phyloP scores from a whole-genome alignment of 106 monocot species.

The Apostasia ramifera region DNA sequence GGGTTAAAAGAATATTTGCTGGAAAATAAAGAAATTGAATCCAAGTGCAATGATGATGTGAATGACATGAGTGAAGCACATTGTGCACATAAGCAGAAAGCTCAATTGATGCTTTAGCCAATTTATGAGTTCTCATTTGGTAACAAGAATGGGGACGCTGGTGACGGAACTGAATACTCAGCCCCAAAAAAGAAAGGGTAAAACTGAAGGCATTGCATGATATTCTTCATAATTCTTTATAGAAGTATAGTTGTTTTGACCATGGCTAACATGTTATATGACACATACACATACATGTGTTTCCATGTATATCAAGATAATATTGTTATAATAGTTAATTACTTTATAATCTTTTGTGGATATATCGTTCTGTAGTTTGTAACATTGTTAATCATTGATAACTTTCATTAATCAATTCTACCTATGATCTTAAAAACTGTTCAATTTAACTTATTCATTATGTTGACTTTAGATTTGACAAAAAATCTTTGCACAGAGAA shows the following conservation, averaged over 20 bases:
- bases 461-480: too few species aligned
- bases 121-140: constrained; percentile 12
- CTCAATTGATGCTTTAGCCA: constrained; percentile 16
- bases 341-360: background rate
- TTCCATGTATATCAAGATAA: background rate
- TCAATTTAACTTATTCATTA: too few species aligned
- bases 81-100: constrained; percentile 15
- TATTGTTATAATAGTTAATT: background rate
- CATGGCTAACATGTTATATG: too few species aligned
- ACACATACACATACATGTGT: too few species aligned
- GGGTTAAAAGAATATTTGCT: constrained; percentile 76
- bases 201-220: constrained; percentile 57
- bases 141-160: constrained; percentile 25
- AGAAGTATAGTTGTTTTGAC: background rate
- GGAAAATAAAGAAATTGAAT: constrained; percentile 49
- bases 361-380: background rate
- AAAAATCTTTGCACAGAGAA: too few species aligned
- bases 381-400: constrained; percentile 42
- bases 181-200: constrained; percentile 58
- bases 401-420: too few species aligned
- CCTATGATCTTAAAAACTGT: too few species aligned
- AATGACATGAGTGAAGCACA: constrained; percentile 17
- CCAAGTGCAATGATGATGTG: constrained; percentile 25
- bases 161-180: constrained; percentile 14
- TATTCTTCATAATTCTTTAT: background rate